These are phyloP conservation scores for Phytophthora sp. DNA, from an alignment of 352 stramenopile genomes.

Conservation along the genomic window DNA sequence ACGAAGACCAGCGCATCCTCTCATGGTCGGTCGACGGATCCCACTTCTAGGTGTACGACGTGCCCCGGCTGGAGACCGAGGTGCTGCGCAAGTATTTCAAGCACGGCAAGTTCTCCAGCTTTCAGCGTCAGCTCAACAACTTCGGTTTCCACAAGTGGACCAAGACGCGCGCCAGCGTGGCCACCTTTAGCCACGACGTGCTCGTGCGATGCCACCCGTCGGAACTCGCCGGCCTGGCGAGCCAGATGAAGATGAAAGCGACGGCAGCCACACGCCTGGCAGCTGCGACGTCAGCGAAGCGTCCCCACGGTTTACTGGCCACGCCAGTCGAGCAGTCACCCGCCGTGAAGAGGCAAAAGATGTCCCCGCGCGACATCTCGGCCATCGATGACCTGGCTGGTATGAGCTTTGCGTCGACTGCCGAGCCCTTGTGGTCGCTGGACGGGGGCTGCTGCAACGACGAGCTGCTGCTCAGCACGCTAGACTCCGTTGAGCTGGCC, in stretches of 20 bases:
- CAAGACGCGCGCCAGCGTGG: conserved; percentile 65
- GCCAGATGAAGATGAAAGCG: conserved; percentile 15
- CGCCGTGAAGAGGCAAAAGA: conserved; percentile 16
- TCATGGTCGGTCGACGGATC: too few relatives aligned
- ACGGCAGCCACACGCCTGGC: not conserved
- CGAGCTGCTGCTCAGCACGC: conserved; percentile 2
- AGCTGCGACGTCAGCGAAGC: conserved; percentile 3
- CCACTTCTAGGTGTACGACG: too few relatives aligned
- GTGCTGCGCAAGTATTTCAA: conserved; percentile 87
- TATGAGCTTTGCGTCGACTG: not conserved
- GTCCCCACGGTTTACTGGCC: not conserved
- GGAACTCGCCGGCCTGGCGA: conserved; percentile 7
- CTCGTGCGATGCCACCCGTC: conserved; percentile 52
- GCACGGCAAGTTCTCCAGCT: conserved; percentile 89
- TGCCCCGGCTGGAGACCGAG: too few relatives aligned
- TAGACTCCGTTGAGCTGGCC: conserved; percentile 14
- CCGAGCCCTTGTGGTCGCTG: conserved; percentile 6
- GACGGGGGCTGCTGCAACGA: not conserved
- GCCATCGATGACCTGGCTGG: not conserved
- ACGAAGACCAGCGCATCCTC: too few relatives aligned
- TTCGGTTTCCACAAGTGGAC: conserved; percentile 91
- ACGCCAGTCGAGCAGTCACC: not conserved
- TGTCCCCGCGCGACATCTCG: conserved; percentile 20
- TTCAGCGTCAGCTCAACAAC: conserved; percentile 92
- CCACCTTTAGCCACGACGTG: conserved; percentile 70